Percentiles rank a stretch among this genome's conserved stretches.
Evolutionary conservation across 371 early-diverging fungal genomes (phyloP).

Genomic region (Fennellomyces sp.): DNA sequence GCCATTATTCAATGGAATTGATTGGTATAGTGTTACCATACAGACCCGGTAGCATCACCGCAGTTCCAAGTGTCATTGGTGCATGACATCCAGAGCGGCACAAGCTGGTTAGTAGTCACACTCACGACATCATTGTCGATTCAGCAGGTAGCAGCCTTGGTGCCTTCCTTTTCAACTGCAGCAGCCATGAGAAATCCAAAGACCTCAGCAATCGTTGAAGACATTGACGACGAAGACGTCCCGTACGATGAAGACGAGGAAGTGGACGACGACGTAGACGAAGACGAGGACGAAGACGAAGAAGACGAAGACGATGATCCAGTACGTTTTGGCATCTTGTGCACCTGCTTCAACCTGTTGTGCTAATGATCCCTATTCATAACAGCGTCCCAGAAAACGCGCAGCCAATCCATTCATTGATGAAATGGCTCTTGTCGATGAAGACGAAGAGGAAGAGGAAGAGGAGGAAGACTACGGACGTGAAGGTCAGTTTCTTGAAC

Average conservation of each 20-base stretch:
- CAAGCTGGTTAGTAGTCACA: too few relatives aligned
- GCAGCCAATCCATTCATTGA: conserved; percentile 57
- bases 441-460: conserved; percentile 70
- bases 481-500: conserved; percentile 53
- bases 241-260: conserved; percentile 24
- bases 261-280: conserved; percentile 22
- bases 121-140: too few relatives aligned
- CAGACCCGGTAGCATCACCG: too few relatives aligned
- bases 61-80: too few relatives aligned
- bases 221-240: conserved; percentile 10
- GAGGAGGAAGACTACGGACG: conserved; percentile 70
- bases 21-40: too few relatives aligned
- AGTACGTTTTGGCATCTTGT: too few relatives aligned
- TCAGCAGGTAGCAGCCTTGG: too few relatives aligned
- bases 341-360: too few relatives aligned
- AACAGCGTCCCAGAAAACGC: conserved; percentile 47
- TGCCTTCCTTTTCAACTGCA: neutral
- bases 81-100: too few relatives aligned
- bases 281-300: conserved; percentile 24
- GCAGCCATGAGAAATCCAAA: neutral
- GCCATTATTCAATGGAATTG: too few relatives aligned
- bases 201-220: neutral
- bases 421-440: conserved; percentile 64
- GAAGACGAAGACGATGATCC: conserved; percentile 19
- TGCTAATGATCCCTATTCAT: neutral